Evolutionary conservation across 1,284 basidiomycete genomes (phyloP).

Genomic region (Jaminaea rosea): DNA sequence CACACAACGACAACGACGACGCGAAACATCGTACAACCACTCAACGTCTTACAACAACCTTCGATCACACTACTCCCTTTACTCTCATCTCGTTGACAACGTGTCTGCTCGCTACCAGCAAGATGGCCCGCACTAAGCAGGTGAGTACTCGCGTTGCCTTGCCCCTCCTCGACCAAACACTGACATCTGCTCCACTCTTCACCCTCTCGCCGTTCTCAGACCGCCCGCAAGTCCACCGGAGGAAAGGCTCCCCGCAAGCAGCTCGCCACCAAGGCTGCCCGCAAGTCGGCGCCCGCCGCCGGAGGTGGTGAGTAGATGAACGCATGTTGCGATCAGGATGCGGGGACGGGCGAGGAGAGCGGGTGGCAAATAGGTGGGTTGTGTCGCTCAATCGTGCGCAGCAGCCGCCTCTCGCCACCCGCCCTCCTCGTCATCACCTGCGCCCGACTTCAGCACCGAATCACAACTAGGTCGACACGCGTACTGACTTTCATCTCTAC

Average conservation of each 20-base stretch:
- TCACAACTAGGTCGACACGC: neutral
- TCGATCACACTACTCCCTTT: too few species aligned
- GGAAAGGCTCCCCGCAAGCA: slow-evolving; percentile 51
- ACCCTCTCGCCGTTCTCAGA: slow-evolving; percentile 49
- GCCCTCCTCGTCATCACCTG: neutral
- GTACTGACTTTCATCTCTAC: neutral
- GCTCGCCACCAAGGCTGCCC: slow-evolving; percentile 47
- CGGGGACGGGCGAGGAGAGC: too few species aligned
- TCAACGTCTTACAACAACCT: too few species aligned
- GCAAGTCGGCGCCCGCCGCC: slow-evolving; percentile 45
- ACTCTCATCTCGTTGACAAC: too few species aligned
- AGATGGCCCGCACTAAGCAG: slow-evolving; percentile 51
- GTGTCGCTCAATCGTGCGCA: neutral
- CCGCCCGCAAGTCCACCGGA: slow-evolving; percentile 75
- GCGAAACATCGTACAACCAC: too few species aligned
- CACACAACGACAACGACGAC: too few species aligned
- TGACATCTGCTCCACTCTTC: slow-evolving; percentile 29
- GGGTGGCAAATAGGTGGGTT: neutral
- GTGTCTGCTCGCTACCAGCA: too few species aligned
- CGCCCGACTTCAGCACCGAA: neutral
- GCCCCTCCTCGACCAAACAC: slow-evolving; percentile 68
- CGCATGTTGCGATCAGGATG: neutral
- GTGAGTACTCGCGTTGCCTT: slow-evolving; percentile 53
- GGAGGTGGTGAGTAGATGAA: slow-evolving; percentile 36
- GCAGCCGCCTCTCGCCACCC: neutral